Evolutionary conservation across 2,329 filamentous ascomycete species (phyloP).

Genomic region (Diaporthe helianthi): DNA sequence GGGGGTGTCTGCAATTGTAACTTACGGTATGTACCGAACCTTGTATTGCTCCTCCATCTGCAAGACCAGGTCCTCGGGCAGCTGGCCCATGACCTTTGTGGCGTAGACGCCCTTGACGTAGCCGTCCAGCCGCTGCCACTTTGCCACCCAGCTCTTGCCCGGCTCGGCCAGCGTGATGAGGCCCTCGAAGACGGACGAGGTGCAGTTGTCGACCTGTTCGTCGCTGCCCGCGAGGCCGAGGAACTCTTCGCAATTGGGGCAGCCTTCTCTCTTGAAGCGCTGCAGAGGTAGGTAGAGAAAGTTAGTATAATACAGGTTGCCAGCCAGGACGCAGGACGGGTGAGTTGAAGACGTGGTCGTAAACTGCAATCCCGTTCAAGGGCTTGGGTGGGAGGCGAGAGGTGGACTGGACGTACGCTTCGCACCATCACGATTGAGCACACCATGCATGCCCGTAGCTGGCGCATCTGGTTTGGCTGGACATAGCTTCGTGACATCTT

Average conservation of each 20-base stretch:
- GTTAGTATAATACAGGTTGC: slow-evolving; percentile 34
- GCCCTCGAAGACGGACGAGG: slow-evolving; percentile 94
- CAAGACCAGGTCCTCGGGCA: slow-evolving; percentile 69
- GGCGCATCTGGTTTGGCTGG: slow-evolving; percentile 26
- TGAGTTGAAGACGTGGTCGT: not conserved
- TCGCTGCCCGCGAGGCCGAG: slow-evolving; percentile 80
- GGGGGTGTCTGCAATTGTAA: slow-evolving; percentile 41
- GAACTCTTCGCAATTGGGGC: slow-evolving; percentile 95
- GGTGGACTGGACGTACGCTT: slow-evolving; percentile 65
- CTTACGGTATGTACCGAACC: slow-evolving; percentile 71
- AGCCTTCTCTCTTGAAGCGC: slow-evolving; percentile 87
- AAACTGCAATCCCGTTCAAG: not conserved
- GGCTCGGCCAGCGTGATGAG: slow-evolving; percentile 86
- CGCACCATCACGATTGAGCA: slow-evolving; percentile 93
- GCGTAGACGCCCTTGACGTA: slow-evolving; percentile 93
- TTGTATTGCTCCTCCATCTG: slow-evolving; percentile 69
- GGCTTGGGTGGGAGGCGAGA: not conserved
- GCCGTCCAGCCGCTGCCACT: slow-evolving; percentile 89
- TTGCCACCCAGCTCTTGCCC: slow-evolving; percentile 89
- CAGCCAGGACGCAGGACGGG: not conserved
- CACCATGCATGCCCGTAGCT: slow-evolving; percentile 89
- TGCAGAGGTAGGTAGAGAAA: slow-evolving; percentile 44
- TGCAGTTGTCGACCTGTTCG: slow-evolving; percentile 90
- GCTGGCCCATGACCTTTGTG: slow-evolving; percentile 87
- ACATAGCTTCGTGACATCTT: slow-evolving; percentile 25